Percentiles rank a stretch among this genome's conserved stretches.
Conservation (phyloP, 2,329 filamentous ascomycete genomes). For the Botrytis porri region DNA sequence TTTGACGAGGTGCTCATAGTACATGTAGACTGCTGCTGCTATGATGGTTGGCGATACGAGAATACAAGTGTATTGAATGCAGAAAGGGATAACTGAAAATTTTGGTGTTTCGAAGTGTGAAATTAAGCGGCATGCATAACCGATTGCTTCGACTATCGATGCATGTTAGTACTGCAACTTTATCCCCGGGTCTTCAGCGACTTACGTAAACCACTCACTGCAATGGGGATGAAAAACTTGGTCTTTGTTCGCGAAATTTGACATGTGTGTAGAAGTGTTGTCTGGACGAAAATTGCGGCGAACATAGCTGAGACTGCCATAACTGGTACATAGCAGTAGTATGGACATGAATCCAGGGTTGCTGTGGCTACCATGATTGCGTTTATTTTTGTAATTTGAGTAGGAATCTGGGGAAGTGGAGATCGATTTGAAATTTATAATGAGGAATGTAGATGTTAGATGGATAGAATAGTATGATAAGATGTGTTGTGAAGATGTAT, state of each 20-base stretch:
- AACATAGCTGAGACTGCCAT: not conserved
- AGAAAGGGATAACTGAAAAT: slow-evolving; percentile 11
- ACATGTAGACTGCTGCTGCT: slow-evolving; percentile 12
- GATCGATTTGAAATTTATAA: not conserved
- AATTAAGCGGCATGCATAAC: slow-evolving; percentile 2
- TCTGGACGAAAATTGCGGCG: not conserved
- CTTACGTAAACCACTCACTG: slow-evolving; percentile 7
- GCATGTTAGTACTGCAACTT: not conserved
- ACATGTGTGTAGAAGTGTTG: not conserved
- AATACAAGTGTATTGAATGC: slow-evolving; percentile 13
- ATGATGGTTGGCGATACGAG: slow-evolving; percentile 12
- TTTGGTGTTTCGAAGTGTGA: slow-evolving; percentile 11
- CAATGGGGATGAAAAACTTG: slow-evolving; percentile 11
- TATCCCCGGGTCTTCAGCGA: not conserved
- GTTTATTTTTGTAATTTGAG: not conserved
- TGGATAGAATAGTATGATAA: not conserved
- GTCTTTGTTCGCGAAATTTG: not conserved
- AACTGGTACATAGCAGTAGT: slow-evolving; percentile 9
- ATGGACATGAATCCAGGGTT: slow-evolving; percentile 13
- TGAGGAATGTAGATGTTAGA: not conserved
- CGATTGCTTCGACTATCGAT: slow-evolving; percentile 11
- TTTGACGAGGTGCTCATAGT: slow-evolving; percentile 11
- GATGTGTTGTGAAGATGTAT: not conserved
- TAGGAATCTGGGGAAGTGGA: not conserved
- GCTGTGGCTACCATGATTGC: slow-evolving; percentile 14